A percentile compares a stretch with the other conserved stretches of the same genome.
Evolutionary conservation across 768 basidiomycete genomes (phyloP).

Genomic region (Kwoniella dejecticola): DNA sequence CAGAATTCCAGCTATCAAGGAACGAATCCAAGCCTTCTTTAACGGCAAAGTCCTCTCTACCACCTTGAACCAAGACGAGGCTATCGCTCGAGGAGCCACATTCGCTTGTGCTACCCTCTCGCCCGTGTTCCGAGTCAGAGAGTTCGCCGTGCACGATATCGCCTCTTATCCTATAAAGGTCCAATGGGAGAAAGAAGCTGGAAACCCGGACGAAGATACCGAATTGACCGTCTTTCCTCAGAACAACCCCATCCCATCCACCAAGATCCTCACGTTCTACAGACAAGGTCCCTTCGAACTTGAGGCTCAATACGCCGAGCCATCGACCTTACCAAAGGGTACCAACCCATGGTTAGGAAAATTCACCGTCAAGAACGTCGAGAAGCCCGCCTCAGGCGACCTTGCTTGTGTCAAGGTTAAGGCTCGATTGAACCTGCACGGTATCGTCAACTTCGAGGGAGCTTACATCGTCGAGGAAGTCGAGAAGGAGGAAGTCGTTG

Average conservation of each 20-base stretch:
- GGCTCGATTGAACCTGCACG: conserved; percentile 81
- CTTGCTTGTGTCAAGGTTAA: conserved; percentile 84
- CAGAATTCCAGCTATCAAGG: conserved; percentile 88
- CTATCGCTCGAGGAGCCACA: conserved; percentile 91
- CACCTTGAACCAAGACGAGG: conserved; percentile 98
- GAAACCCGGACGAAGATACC: conserved; percentile 80
- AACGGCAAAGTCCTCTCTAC: conserved; percentile 78
- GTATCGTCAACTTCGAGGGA: conserved; percentile 79
- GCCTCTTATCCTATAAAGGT: conserved; percentile 86
- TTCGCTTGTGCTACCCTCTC: conserved; percentile 97
- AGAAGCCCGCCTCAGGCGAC: conserved; percentile 67
- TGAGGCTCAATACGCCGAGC: conserved; percentile 77
- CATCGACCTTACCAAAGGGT: conserved; percentile 66
- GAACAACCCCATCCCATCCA: conserved; percentile 83
- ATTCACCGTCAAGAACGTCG: conserved; percentile 80
- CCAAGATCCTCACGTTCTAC: conserved; percentile 94
- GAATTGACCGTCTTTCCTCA: conserved; percentile 87
- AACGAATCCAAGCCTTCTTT: conserved; percentile 80
- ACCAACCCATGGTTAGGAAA: conserved; percentile 83
- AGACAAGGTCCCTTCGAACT: conserved; percentile 85
- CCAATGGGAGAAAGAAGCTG: conserved; percentile 73
- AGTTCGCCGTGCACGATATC: conserved; percentile 87
- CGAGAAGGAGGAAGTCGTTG: conserved; percentile 77
- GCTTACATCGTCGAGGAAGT: conserved; percentile 72
- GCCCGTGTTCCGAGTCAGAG: conserved; percentile 95